Base-by-base conservation (phyloP, 768 basidiomycete genomes). In the Mycena maculata region DNA sequence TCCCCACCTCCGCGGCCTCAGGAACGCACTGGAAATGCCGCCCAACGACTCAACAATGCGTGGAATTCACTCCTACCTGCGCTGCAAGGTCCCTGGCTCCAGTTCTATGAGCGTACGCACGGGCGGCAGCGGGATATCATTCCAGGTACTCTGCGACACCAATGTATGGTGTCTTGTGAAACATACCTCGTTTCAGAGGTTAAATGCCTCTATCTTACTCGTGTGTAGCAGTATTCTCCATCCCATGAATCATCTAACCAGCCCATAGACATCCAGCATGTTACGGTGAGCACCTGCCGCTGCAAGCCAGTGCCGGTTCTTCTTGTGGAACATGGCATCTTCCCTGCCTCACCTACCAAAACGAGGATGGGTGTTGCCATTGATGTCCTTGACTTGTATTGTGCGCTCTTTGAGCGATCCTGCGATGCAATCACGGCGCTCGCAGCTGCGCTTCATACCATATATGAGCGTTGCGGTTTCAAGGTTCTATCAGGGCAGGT, bases 381-480 rank as follows among this genome's bases (percentile, higher is more conserved):
- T 13, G 52, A 71, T 20, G 61, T 74, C 0, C 47, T 74, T 4
- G 65, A 71, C 2, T 60, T 74, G n/a, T n/a, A n/a, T n/a, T n/a
- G n/a, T n/a, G n/a, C n/a, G n/a, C n/a, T n/a, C n/a, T 74, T 74
- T 48, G 70, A 74, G 48, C 67, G 60, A 4, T 71, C 73, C 12
- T 62, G n/a, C n/a, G n/a, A n/a, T n/a, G n/a, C n/a, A n/a, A n/a
- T n/a, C n/a, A n/a, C n/a, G n/a, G n/a, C n/a, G n/a, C n/a, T n/a
- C n/a, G n/a, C n/a, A n/a, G n/a, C n/a, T n/a, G n/a, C n/a, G n/a
- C n/a, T n/a, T n/a, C n/a, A n/a, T n/a, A n/a, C n/a, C n/a, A n/a
- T n/a, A n/a, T n/a, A n/a, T n/a, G n/a, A n/a, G n/a, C n/a, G n/a
- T n/a, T n/a, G n/a, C n/a, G n/a, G n/a, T n/a, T n/a, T n/a, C n/a